A percentile compares a stretch with the other conserved stretches of the same genome.
Evolutionary conservation across 805 yeast genomes (phyloP).

Genomic region (Lipomyces sp.): DNA sequence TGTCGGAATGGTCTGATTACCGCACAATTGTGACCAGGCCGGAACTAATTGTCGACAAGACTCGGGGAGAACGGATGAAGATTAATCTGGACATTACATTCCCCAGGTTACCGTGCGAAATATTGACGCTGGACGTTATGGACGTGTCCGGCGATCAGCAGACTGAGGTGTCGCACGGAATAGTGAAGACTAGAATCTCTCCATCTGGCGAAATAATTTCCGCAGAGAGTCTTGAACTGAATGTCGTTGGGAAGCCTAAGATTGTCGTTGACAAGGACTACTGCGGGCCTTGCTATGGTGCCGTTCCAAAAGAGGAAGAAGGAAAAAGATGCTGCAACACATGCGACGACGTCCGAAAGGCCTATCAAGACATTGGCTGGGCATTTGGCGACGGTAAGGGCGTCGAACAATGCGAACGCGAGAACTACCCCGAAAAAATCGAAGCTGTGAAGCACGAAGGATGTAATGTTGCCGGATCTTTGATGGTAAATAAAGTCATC

Average conservation of each 20-base stretch:
- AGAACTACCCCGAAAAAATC: conserved; percentile 72
- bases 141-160: conserved; percentile 86
- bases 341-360: conserved; percentile 75
- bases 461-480: conserved; percentile 77
- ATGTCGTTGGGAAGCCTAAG: conserved; percentile 33
- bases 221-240: conserved; percentile 43
- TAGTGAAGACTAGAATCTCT: conserved; percentile 64
- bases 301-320: conserved; percentile 57
- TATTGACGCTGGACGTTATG: conserved; percentile 77
- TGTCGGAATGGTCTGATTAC: conserved; percentile 76
- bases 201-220: conserved; percentile 49
- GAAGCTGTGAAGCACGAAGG: conserved; percentile 70
- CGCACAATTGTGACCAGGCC: conserved; percentile 66
- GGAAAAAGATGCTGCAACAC: conserved; percentile 68
- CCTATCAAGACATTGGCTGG: conserved; percentile 79
- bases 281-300: conserved; percentile 93
- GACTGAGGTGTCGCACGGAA: conserved; percentile 68
- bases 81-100: conserved; percentile 79
- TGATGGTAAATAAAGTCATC: conserved; percentile 75
- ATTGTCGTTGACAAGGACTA: conserved; percentile 43
- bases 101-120: conserved; percentile 81
- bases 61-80: conserved; percentile 64
- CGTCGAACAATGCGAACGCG: conserved; percentile 85
- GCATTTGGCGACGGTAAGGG: conserved; percentile 84
- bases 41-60: conserved; percentile 74